phyloP scores from a whole-genome alignment of 2,329 filamentous ascomycete species.

The Orbilia blumenaviensis region DNA sequence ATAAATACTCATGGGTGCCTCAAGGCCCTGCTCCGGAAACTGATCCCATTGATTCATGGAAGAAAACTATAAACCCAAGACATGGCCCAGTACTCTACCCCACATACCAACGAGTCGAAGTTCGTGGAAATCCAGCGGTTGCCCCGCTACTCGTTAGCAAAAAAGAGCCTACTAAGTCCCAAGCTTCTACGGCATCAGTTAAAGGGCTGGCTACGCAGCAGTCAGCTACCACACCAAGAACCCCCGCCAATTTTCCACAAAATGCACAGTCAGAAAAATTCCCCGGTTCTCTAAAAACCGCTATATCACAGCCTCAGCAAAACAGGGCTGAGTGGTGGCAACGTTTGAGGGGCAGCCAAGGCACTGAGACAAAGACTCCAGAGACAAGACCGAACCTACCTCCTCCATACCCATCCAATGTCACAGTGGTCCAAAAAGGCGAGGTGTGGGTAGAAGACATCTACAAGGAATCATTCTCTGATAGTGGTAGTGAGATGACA shows the following conservation, averaged over 20 bases:
- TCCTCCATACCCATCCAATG: background rate
- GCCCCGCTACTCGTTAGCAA: too few relatives aligned
- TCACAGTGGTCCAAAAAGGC: background rate
- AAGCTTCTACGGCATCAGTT: too few relatives aligned
- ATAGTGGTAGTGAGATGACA: background rate
- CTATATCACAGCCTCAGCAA: background rate
- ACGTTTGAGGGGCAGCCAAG: background rate
- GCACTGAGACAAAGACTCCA: background rate
- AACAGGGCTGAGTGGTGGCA: background rate
- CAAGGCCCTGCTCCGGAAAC: background rate
- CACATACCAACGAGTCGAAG: too few relatives aligned
- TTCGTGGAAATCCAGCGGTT: too few relatives aligned
- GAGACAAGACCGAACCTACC: background rate
- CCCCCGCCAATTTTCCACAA: too few relatives aligned
- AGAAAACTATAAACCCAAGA: too few relatives aligned
- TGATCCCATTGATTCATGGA: background rate
- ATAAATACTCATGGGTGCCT: background rate
- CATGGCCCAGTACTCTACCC: too few relatives aligned
- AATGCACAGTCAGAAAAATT: too few relatives aligned
- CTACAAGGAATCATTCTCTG: background rate
- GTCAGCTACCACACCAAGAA: too few relatives aligned
- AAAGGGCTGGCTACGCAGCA: too few relatives aligned
- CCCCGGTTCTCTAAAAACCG: too few relatives aligned
- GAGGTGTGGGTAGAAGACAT: slow-evolving; percentile 24
- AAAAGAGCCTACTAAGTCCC: too few relatives aligned